Base-by-base conservation (phyloP, 768 basidiomycete species). In the Xanthoconium purpureum region DNA sequence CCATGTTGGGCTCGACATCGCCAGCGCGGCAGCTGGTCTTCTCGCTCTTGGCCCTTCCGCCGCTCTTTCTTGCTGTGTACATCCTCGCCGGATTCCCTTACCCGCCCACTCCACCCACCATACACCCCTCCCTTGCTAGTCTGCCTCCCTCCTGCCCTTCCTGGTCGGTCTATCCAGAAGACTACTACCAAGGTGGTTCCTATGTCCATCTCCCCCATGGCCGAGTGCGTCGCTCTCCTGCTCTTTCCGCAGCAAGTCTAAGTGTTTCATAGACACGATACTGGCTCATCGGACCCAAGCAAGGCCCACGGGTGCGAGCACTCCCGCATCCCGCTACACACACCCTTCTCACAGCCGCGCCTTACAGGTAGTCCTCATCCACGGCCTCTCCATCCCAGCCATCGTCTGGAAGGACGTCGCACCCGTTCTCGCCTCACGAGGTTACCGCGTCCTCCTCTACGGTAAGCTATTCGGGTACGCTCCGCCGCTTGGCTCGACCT, bases 371-470 rank as follows among this genome's bases (percentile, higher is more conserved):
- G 83, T 89, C 11, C 76, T 91, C 35, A 85, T 93, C 9, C 87
- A 91, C 59, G 90, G 90, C 13, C 78, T 91, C 15, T 88, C 87
- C 15, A 81, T 90, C 35, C 89, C 90, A 7, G 77, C 88, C 33
- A 81, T 90, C 46, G 79, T 91, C 51, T 91, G 87, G 88, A 85
- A 82, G 64, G 84, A 90, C 42, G 78, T 93, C 24, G 86, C 85
- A 1, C 87, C 87, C 5, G 72, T 73, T 45, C 78, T 91, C 2
- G 84, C 81, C 17, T 72, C 78, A 9, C 77, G 73, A 52, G 88
- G 89, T 8, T 86, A 83, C 73, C 87, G 86, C 54, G 84, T 92
- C 46, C 77, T 93, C 28, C 75, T 90, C 8, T 93, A 90, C 60
- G 89, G 89, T 88, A 40, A 24, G 74, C 7, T 17, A 18, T 45